phyloP scores from a whole-genome alignment of 192 early-diverging fungal genomes.

The Linnemannia zychae region DNA sequence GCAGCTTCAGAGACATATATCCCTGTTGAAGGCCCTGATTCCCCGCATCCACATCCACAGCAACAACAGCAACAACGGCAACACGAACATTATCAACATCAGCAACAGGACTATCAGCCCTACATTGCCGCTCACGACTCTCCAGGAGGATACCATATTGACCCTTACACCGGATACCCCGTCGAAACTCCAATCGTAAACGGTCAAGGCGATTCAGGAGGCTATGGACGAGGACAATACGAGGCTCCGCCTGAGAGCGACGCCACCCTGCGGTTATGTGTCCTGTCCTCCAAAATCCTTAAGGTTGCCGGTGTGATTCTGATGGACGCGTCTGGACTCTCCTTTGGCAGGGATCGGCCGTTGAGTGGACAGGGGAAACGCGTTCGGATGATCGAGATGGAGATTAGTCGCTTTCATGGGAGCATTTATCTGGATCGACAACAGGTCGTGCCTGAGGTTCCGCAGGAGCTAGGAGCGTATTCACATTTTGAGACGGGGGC shows the following conservation, averaged over 20 bases:
- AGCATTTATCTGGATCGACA: constrained; percentile 63
- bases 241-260: constrained; percentile 55
- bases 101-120: not conserved
- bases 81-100: not conserved
- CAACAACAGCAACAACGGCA: not conserved
- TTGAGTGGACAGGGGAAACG: constrained; percentile 61
- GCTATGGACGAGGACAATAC: not conserved
- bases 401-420: constrained; percentile 74
- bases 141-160: constrained; percentile 15
- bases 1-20: constrained; percentile 62
- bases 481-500: not conserved
- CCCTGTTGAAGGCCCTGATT: constrained; percentile 48
- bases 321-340: constrained; percentile 65
- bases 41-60: constrained; percentile 1
- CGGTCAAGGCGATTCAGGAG: not conserved
- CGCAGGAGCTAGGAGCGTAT: not conserved
- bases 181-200: not conserved
- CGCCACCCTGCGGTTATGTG: constrained; percentile 68
- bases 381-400: constrained; percentile 75
- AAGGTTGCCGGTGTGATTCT: constrained; percentile 62
- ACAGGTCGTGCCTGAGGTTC: constrained; percentile 15
- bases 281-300: constrained; percentile 64
- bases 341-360: constrained; percentile 72
- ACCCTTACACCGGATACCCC: constrained; percentile 35
- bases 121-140: not conserved